Base-by-base conservation (phyloP, 2,329 filamentous ascomycete species). In the Aspergillus thermomutatus region DNA sequence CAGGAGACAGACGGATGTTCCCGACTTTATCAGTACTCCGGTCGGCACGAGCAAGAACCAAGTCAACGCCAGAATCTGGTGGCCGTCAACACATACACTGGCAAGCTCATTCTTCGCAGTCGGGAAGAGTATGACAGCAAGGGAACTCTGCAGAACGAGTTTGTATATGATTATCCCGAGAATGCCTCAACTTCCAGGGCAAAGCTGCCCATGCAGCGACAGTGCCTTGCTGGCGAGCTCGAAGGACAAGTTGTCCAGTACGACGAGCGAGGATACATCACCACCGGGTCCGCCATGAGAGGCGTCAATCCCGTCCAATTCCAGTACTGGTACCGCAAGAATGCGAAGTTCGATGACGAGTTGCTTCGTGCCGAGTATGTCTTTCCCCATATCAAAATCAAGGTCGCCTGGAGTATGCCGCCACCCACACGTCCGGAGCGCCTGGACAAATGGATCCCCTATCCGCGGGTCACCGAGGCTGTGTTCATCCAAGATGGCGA, bases 311-410 rank as follows among this genome's bases (percentile, higher is more conserved):
- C 82, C 8, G 74, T 83, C 11, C 76, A 78, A 17, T 84, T 83
- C 74, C 80, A 80, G 57, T 82, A 81, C 56, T 77, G 79, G 60
- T 83, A 84, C 64, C 78, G 81, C 47, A 81, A 82, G 63, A 79
- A 80, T 55, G 77, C 80, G 11, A 78, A 75, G 40, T 82, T 80
- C 55, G 80, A 79, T 23, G 81, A 83, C 64, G 82, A 83, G 56
- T 72, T 84, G n/a, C 73, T 84, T 3, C 76, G 81, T 49, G 82
- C 80, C 1, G 82, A 83, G 58, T 84, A 81, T 58, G 75, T 78
- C 0, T 72, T 84, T 53, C 75, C 79, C 3, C 80, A 84, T 63
- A 79, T 83, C 60, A 82, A 75, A 43, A 80, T 77, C 61, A 82
- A 79, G n/a, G 80, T 83, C 1, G 79, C 79, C 23, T 84, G 82